Base-by-base conservation (phyloP, 2,329 filamentous ascomycete species). In the Penicillium sp. region DNA sequence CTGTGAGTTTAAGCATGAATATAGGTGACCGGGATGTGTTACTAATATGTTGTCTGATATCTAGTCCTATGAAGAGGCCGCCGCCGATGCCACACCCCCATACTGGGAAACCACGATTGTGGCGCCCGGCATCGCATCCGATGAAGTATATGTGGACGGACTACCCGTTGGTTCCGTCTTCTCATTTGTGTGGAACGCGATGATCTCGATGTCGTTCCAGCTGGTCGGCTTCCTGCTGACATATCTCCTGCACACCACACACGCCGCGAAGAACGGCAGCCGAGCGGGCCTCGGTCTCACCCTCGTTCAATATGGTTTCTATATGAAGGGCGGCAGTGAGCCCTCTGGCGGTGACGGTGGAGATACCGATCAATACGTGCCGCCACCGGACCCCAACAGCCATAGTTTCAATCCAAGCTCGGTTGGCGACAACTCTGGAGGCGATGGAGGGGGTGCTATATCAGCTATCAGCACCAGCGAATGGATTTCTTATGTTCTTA, bases 31-130 rank as follows among this genome's bases (percentile, higher is more conserved):
- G 12, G 24, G 15, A 46, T 15, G n/a, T 5, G 9, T 24, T 45
- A 29, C 42, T 49, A 15, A 44, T 35, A 4, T n/a, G 12, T 38
- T 29, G 9, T n/a, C 20, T 27, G 38, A 42, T 33, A 29, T 52
- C 13, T 62, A 96, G 89, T 91, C 92, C 31, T 98, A 98, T 70
- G 93, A 98, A 78, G 92, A 97, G 82, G 93, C 93, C 13, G 93
- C 93, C 3, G 92, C 92, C 37, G 93, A 98, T 70, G 87, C 90
- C 23, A 93, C 93, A 42, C 93, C 93, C 1, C 93, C 93, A 0
- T 98, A 98, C 72, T 98, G 93, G 93, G 93, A 98, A 76, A 98
- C 93, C 5, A 97, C 93, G 0, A 96, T 98, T 57, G 81, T 98
- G 44, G 92, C 91, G 0, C 93, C 93, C 0, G 93, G 92, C 47